These are phyloP conservation scores for Salix purpurea DNA, from an alignment of 345 rosid species.

Conservation along the genomic window DNA sequence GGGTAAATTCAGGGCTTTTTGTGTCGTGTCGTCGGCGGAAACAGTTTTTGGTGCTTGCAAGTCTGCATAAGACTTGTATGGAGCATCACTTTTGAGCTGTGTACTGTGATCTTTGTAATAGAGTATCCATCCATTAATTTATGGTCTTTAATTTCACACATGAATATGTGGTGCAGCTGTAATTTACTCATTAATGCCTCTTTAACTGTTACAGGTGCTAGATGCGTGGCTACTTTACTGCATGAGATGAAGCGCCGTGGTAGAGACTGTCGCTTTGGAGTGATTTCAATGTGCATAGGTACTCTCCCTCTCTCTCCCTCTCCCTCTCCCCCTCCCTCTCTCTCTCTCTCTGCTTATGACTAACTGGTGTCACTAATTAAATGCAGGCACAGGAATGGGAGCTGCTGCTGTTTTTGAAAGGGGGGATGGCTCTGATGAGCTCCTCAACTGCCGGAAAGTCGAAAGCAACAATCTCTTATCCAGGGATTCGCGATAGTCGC, in stretches of 20 bases:
- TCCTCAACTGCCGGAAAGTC: slow-evolving; percentile 67
- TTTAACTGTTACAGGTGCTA: slow-evolving; percentile 58
- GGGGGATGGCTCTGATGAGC: slow-evolving; percentile 71
- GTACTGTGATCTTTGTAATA: neutral
- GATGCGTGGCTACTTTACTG: slow-evolving; percentile 90
- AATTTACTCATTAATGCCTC: neutral
- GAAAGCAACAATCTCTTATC: slow-evolving; percentile 46
- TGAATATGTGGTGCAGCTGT: slow-evolving; percentile 27
- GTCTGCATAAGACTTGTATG: neutral
- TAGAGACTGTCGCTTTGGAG: slow-evolving; percentile 89
- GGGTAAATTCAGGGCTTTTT: too few species aligned
- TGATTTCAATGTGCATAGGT: slow-evolving; percentile 94
- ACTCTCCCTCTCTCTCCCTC: neutral
- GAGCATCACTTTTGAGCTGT: neutral
- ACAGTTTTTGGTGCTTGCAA: slow-evolving; percentile 57
- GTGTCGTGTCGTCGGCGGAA: too few species aligned
- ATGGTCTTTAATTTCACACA: neutral
- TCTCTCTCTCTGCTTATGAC: neutral
- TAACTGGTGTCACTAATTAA: slow-evolving; percentile 17
- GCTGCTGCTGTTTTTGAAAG: slow-evolving; percentile 97
- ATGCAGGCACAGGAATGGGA: slow-evolving; percentile 98
- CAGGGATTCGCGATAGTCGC: slow-evolving; percentile 54
- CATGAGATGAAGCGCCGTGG: slow-evolving; percentile 98
- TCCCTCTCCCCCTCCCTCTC: neutral
- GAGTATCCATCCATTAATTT: slow-evolving; percentile 3